These are phyloP conservation scores for Cryptomeria japonica DNA, from an alignment of 75 land plant species.

Conservation along the genomic window DNA sequence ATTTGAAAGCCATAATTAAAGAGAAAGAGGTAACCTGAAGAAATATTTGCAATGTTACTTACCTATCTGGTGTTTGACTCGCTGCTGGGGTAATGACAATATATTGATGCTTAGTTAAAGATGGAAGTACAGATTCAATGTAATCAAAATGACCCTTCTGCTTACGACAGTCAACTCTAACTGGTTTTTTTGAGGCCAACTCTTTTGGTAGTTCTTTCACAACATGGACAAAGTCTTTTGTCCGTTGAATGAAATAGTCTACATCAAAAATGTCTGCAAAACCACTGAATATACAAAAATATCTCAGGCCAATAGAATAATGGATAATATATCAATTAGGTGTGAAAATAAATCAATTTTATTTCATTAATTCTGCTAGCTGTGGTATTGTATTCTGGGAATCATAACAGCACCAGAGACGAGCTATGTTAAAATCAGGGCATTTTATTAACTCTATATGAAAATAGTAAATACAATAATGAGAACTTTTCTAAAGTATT, in stretches of 20 bases:
- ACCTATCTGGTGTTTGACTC: constrained; percentile 89
- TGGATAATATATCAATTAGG: neutral
- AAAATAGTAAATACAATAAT: neutral
- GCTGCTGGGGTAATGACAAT: constrained; percentile 81
- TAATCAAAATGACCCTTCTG: constrained; percentile 80
- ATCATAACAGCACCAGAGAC: neutral
- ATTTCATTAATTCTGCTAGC: neutral
- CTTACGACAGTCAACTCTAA: constrained; percentile 70
- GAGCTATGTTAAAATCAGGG: neutral
- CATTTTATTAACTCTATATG: neutral
- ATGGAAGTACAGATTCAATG: constrained; percentile 69
- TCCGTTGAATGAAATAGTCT: constrained; percentile 70
- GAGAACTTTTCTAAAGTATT: neutral
- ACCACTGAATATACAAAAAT: constrained; percentile 46
- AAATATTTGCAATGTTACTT: constrained; percentile 10
- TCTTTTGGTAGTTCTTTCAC: constrained; percentile 72
- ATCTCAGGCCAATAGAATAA: neutral
- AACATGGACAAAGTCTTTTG: constrained; percentile 59
- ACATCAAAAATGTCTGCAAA: constrained; percentile 96
- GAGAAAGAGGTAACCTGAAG: neutral
- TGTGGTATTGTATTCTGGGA: neutral
- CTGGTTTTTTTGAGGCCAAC: constrained; percentile 46
- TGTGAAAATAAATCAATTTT: neutral
- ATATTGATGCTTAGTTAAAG: constrained; percentile 54
- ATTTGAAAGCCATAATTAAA: neutral